Percentiles rank a stretch among this genome's conserved stretches.
These are phyloP conservation scores for Kodamaea kakaduensis DNA, from an alignment of 805 yeast species.

Conservation along the genomic window DNA sequence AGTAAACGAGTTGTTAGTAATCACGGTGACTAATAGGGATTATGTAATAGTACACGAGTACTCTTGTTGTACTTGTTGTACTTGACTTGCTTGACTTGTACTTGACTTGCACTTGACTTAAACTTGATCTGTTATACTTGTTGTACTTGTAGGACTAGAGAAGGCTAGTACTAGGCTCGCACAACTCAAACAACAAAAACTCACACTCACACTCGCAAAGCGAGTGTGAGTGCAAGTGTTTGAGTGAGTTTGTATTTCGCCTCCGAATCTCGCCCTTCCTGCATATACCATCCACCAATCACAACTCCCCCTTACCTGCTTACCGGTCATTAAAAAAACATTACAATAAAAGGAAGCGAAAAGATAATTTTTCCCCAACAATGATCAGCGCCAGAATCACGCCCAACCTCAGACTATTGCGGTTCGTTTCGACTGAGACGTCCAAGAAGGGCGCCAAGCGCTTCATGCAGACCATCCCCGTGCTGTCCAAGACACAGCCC, in stretches of 20 bases:
- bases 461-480: slow-evolving; percentile 34
- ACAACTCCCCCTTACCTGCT: slow-evolving; percentile 5
- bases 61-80: no score
- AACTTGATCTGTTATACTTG: no score
- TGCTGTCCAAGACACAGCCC: slow-evolving; percentile 12
- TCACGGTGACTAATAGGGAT: no score
- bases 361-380: not conserved
- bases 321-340: slow-evolving; percentile 4
- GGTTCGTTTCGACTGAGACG: slow-evolving; percentile 20
- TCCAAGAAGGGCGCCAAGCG: slow-evolving; percentile 24
- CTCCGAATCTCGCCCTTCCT: slow-evolving; percentile 11
- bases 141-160: no score
- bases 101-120: no score
- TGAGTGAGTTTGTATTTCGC: not conserved
- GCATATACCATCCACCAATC: slow-evolving; percentile 9
- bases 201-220: no score
- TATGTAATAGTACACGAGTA: no score
- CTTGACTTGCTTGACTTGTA: no score
- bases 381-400: slow-evolving; percentile 12
- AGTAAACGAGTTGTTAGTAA: no score
- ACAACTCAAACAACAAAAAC: no score
- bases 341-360: not conserved
- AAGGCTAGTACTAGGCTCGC: no score
- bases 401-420: slow-evolving; percentile 5
- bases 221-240: not conserved